Evolutionary conservation across 2,329 filamentous ascomycete species (phyloP).

Genomic region (Ampelomyces quisqualis): DNA sequence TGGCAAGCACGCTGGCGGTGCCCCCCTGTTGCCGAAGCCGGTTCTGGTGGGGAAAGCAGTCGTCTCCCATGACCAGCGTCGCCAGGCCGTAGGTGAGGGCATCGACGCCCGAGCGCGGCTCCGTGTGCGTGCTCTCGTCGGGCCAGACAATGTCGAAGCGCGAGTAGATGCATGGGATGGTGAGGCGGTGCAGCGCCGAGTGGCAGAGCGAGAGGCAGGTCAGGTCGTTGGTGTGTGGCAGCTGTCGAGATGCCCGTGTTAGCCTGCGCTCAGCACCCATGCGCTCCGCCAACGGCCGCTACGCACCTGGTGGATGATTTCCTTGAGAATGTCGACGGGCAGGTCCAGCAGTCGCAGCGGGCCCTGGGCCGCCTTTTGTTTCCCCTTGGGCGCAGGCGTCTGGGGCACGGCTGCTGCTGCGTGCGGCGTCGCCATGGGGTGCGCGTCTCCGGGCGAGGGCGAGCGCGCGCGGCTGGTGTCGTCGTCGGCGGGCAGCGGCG

Average conservation of each 20-base stretch:
- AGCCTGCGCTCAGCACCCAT: constrained; percentile 6
- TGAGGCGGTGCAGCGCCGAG: constrained; percentile 72
- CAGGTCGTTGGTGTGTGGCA: constrained; percentile 79
- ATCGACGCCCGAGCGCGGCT: constrained; percentile 72
- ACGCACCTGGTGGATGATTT: constrained; percentile 75
- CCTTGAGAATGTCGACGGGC: constrained; percentile 73
- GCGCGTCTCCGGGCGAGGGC: constrained; percentile 26
- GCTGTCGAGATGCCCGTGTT: constrained; percentile 48
- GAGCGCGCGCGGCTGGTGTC: constrained; percentile 20
- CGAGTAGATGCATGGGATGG: constrained; percentile 78
- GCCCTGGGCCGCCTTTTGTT: constrained; percentile 50
- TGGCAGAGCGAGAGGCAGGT: constrained; percentile 76
- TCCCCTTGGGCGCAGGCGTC: no score
- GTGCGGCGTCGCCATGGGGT: constrained; percentile 12
- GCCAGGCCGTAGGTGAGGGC: constrained; percentile 80
- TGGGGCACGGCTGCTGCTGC: constrained; percentile 17
- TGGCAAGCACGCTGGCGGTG: constrained; percentile 8
- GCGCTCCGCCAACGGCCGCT: not conserved
- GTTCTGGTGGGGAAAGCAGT: constrained; percentile 57
- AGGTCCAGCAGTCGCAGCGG: constrained; percentile 70
- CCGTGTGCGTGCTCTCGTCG: constrained; percentile 63
- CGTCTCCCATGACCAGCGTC: constrained; percentile 72
- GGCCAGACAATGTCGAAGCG: constrained; percentile 89
- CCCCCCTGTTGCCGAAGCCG: constrained; percentile 28
- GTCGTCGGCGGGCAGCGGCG: constrained; percentile 32